phyloP scores from a whole-genome alignment of 2,329 filamentous ascomycete genomes.

The Leptoxyphium fumago region DNA sequence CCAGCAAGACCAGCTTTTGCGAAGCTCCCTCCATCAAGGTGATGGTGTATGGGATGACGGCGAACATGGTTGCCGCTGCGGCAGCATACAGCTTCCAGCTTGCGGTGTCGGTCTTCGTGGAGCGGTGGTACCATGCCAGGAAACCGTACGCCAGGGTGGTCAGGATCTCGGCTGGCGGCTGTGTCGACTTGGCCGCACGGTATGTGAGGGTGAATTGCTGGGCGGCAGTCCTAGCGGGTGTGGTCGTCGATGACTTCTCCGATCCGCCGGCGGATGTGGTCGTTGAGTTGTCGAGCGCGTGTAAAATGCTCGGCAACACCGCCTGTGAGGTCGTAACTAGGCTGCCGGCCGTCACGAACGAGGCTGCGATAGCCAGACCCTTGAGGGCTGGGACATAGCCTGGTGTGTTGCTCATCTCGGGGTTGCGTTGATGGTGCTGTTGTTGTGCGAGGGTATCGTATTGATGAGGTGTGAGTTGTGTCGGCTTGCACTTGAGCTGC shows the following conservation, averaged over 20 bases:
- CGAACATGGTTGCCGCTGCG: conserved; percentile 4
- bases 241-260: conserved; percentile 2
- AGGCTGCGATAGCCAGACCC: conserved; percentile 35
- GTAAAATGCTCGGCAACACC: conserved; percentile 16
- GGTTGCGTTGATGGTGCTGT: neutral
- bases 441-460: neutral
- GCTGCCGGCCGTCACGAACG: conserved; percentile 42
- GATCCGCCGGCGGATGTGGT: neutral
- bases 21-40: conserved; percentile 3
- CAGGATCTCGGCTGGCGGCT: conserved; percentile 4
- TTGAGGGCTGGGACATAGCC: conserved; percentile 3
- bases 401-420: neutral
- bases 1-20: conserved; percentile 4
- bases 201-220: conserved; percentile 5
- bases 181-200: conserved; percentile 3
- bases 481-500: neutral
- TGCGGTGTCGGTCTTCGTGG: neutral
- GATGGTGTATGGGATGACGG: conserved; percentile 5
- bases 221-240: conserved; percentile 4
- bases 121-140: conserved; percentile 3
- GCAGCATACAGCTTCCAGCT: conserved; percentile 6
- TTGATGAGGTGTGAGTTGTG: neutral
- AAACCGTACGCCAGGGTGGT: conserved; percentile 4
- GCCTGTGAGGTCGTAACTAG: conserved; percentile 46
- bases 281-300: conserved; percentile 1